Evolutionary conservation across 345 rosid species (phyloP), one percentile per base, ranked within the genome.

Genomic region (Mangifera indica): DNA sequence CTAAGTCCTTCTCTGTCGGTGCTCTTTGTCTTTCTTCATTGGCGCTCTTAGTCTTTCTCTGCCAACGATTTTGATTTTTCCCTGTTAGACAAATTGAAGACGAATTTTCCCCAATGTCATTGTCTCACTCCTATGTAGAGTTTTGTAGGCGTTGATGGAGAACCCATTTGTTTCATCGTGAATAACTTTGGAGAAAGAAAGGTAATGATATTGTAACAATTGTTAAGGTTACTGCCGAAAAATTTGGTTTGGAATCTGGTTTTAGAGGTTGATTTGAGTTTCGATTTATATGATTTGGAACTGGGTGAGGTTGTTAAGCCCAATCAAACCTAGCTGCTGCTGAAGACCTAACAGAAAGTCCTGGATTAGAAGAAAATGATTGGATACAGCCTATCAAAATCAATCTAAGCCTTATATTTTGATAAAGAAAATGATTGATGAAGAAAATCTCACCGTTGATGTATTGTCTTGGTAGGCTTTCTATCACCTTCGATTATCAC

Each of bases 61-160:
- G n/a, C n/a, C n/a, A n/a, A n/a, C n/a, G n/a, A n/a, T n/a, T n/a
- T n/a, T n/a, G n/a, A n/a, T n/a, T n/a, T n/a, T n/a, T n/a, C n/a
- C n/a, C n/a, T n/a, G n/a, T n/a, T n/a, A n/a, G n/a, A n/a, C n/a
- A n/a, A n/a, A n/a, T n/a, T n/a, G n/a, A n/a, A n/a, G n/a, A n/a
- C n/a, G n/a, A n/a, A 93, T 62, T 91, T 93, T 0, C 98, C 98
- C 98, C 98, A 93, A 74, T 93, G 98, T 54, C 98, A 81, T 76
- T 93, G 98, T 75, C 98, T 83, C 21, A 93, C 98, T 15, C 98
- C 98, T 57, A 97, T 78, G 85, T 93, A 93, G 0, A 93, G 87
- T 73, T 91, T 91, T 46, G 85, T 69, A 18, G 96, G 88, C 75
- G 87, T 87, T 2, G 78, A 74, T 17, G 75, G 83, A 66, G 69